Evolutionary conservation across 805 yeast species (phyloP).

Genomic region (Novakomyces olei): DNA sequence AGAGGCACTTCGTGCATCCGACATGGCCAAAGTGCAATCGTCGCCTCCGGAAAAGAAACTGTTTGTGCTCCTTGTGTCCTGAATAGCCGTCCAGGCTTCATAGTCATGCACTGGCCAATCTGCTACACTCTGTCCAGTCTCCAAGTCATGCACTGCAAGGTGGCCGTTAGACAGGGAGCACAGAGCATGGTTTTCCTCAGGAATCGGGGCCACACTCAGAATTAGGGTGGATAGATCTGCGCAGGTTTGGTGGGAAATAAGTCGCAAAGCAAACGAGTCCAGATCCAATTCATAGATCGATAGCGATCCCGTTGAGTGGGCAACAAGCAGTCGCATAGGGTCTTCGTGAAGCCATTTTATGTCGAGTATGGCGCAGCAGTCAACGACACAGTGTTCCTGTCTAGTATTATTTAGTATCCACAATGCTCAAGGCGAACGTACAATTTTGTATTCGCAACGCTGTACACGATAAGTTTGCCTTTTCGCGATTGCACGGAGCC

Average conservation of each 20-base stretch:
- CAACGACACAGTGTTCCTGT: not conserved
- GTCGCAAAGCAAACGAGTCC: not conserved
- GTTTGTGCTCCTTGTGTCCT: not conserved
- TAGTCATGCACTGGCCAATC: not conserved
- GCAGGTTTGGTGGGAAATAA: not conserved
- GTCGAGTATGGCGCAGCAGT: constrained; percentile 2
- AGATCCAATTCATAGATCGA: not conserved
- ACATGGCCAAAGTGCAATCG: not conserved
- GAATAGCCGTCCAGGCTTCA: constrained; percentile 2
- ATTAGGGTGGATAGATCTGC: not conserved
- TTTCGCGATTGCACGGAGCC: not conserved
- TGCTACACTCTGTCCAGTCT: not conserved
- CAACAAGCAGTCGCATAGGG: not conserved
- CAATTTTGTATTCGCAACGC: not conserved
- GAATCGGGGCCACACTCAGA: not conserved
- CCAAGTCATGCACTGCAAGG: not conserved
- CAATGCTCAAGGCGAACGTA: not conserved
- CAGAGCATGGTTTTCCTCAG: not conserved
- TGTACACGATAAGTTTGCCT: constrained; percentile 1
- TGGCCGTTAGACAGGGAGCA: not conserved
- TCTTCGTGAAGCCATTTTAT: constrained; percentile 1
- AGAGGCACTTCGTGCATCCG: not conserved
- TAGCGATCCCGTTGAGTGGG: constrained; percentile 1
- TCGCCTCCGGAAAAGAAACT: constrained; percentile 1
- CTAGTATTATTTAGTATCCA: not conserved